Percentiles rank a stretch among this genome's conserved stretches.
phyloP scores from a whole-genome alignment of 352 stramenopile genomes.

The Pythium volutum region DNA sequence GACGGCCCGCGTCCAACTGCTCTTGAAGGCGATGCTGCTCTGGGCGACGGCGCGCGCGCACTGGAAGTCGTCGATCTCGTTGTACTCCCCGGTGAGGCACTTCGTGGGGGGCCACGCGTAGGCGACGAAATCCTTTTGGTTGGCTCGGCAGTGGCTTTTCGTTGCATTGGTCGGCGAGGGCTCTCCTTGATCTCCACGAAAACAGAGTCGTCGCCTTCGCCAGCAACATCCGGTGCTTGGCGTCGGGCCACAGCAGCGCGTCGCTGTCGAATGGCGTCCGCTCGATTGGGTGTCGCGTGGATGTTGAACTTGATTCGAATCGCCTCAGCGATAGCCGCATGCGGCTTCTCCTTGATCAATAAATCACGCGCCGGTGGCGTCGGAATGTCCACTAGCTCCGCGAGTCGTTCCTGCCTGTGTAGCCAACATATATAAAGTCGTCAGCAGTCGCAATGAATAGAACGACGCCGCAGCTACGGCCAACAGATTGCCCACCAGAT shows the following conservation, averaged over 20 bases:
- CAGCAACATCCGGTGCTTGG: slow-evolving; percentile 1
- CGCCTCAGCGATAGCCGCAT: slow-evolving; percentile 37
- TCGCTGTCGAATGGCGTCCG: slow-evolving; percentile 12
- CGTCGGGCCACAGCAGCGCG: not conserved
- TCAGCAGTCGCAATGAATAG: not conserved
- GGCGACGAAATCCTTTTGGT: slow-evolving; percentile 2
- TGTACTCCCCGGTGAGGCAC: not conserved
- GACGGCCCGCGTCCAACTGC: not conserved
- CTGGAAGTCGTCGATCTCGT: not conserved
- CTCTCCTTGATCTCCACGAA: slow-evolving; percentile 24
- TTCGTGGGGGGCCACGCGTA: not conserved
- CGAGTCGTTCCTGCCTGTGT: slow-evolving; percentile 43
- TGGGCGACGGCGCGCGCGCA: not conserved
- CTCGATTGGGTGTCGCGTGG: not conserved
- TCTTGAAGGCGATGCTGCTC: not conserved
- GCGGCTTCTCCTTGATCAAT: slow-evolving; percentile 48
- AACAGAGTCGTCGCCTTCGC: slow-evolving; percentile 6
- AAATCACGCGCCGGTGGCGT: slow-evolving; percentile 33
- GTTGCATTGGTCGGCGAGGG: not conserved
- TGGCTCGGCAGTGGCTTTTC: not conserved
- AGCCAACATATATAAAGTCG: not conserved
- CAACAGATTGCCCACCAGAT: slow-evolving; percentile 44
- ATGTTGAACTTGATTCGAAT: slow-evolving; percentile 36
- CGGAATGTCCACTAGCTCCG: slow-evolving; percentile 48
- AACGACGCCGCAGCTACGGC: too few relatives aligned